Evolutionary conservation across 2,329 filamentous ascomycete genomes (phyloP), one percentile per base, ranked within the genome.

Genomic region (Orbilia ellipsospora): DNA sequence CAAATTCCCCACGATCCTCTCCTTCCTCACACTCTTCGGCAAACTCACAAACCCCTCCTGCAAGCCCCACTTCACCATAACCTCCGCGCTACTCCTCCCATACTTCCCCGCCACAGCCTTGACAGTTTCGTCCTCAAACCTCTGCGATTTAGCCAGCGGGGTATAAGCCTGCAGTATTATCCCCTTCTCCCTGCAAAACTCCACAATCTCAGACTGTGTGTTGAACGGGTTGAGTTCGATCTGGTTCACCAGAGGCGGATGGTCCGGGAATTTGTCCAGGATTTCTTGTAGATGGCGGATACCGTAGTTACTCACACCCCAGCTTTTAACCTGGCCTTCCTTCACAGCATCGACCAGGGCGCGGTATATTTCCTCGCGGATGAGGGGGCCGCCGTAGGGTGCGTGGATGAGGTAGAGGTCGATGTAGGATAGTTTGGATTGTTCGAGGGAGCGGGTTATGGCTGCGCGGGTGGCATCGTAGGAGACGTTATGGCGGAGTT

Each of bases 211-310:
- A 0, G 84, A 85, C 62, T 90, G 88, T 1, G 90, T 93, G 81
- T 94, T 92, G 86, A 94, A 95, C 0, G 91, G 92, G 77, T 94
- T 91, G 1, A 94, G 87, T 81, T 94, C 90, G 79, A 94, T 90
- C 83, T 95, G 92, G 80, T 94, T 94, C 60, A 94, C 88, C 0
- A 88, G 87, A 0, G 92, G 92, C 8, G 84, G 81, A 54, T 91
- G 86, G 0, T 85, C 85, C 0, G 90, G 89, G 10, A 87, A 87
- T 0, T 86, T 86, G 1, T 85, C 85, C 80, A 92, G 86, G 57
- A 93, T 83, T 80, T 93, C 90, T 77, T 91, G 86, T 60, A 93
- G 85, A 87, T 90, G 77, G 18, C 88, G 88, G 48, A 91, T 87
- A 0, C 92, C 92, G 80, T 88, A 95, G 82, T 95, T 95, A 80